Conservation (phyloP, 2,329 filamentous ascomycete species). For the Eutypa lata region DNA sequence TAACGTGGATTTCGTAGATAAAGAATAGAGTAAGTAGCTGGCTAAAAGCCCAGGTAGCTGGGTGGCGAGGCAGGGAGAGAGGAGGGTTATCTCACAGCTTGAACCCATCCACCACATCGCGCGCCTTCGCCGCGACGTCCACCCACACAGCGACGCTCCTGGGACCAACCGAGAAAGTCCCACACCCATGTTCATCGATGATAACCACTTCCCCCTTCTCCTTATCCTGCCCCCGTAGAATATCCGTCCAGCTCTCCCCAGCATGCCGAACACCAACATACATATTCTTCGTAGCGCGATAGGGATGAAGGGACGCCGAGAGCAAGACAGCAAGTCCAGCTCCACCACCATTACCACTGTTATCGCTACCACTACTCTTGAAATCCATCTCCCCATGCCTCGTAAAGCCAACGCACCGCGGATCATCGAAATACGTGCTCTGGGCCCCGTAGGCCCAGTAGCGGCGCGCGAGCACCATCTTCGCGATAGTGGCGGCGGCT, state of each 20-base stretch:
- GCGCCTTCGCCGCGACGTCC: not conserved
- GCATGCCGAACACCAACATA: slow-evolving; percentile 55
- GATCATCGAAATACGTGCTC: slow-evolving; percentile 57
- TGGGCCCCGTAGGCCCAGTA: slow-evolving; percentile 65
- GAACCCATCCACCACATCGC: not conserved
- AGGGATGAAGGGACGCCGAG: slow-evolving; percentile 20
- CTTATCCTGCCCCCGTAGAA: slow-evolving; percentile 24
- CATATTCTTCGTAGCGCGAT: slow-evolving; percentile 53
- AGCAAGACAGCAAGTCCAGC: slow-evolving; percentile 54
- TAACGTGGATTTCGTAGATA: not conserved
- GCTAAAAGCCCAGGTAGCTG: not conserved
- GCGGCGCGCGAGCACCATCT: slow-evolving; percentile 61
- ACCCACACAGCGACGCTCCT: not conserved
- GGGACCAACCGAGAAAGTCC: not conserved
- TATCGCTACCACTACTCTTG: no score
- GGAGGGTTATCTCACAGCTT: not conserved
- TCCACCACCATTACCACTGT: slow-evolving; percentile 27
- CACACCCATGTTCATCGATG: not conserved
- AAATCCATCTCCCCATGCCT: slow-evolving; percentile 41
- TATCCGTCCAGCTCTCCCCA: slow-evolving; percentile 61
- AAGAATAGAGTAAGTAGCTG: not conserved
- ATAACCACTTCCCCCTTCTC: not conserved
- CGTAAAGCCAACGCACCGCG: slow-evolving; percentile 60
- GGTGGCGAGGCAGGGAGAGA: not conserved
- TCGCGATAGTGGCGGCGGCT: slow-evolving; percentile 49